These are phyloP conservation scores for Drechslerella coelobrocha DNA, from an alignment of 2,329 filamentous ascomycete species.

Conservation along the genomic window DNA sequence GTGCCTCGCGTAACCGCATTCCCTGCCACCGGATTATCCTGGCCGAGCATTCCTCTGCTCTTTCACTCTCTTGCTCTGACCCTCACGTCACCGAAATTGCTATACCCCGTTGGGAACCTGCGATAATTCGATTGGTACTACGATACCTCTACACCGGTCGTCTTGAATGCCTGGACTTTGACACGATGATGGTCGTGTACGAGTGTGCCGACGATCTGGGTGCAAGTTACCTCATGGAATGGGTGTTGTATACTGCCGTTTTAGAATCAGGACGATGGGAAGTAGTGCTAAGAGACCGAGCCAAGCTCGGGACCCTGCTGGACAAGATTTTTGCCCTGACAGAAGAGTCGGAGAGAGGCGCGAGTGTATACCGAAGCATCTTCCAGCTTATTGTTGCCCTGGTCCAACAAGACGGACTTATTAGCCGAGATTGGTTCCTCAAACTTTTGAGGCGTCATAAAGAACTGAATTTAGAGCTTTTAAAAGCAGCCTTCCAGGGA, in stretches of 20 bases:
- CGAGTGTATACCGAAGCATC: constrained; percentile 17
- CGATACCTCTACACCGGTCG: constrained; percentile 21
- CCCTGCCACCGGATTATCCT: constrained; percentile 25
- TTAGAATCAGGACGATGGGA: constrained; percentile 23
- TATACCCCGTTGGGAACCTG: constrained; percentile 27
- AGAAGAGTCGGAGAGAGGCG: constrained; percentile 10
- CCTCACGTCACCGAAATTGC: constrained; percentile 13
- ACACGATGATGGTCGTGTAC: constrained; percentile 27
- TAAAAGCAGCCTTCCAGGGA: constrained; percentile 24
- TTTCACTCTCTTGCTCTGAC: constrained; percentile 21
- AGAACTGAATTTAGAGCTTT: constrained; percentile 17
- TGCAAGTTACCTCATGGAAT: constrained; percentile 25
- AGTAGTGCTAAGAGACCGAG: constrained; percentile 1
- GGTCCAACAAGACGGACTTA: constrained; percentile 12
- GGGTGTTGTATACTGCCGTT: constrained; percentile 14
- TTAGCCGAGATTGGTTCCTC: constrained; percentile 18
- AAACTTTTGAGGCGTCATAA: constrained; percentile 14
- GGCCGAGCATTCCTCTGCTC: constrained; percentile 20
- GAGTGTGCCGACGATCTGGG: constrained; percentile 34
- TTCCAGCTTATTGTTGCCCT: constrained; percentile 21
- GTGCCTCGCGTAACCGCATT: constrained; percentile 19
- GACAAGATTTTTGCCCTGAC: constrained; percentile 31
- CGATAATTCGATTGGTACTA: constrained; percentile 15
- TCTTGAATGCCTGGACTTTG: constrained; percentile 17
- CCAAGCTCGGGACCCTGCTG: constrained; percentile 8